These are phyloP conservation scores for Vigna radiata DNA, from an alignment of 306 rosid species.

Conservation along the genomic window DNA sequence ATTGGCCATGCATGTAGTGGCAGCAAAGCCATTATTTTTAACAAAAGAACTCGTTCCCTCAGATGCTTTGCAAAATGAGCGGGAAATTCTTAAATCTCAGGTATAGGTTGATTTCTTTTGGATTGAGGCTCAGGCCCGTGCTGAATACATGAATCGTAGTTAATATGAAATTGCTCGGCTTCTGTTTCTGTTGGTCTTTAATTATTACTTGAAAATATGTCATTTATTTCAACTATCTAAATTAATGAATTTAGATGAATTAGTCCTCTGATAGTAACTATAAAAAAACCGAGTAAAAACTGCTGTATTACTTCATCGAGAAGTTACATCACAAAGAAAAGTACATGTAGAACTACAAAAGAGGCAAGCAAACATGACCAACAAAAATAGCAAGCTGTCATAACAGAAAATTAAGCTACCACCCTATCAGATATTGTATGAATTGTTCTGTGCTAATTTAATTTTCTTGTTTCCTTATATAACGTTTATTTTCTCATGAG, in stretches of 20 bases:
- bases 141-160: constrained; percentile 3
- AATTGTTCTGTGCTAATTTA: too few species aligned
- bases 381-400: too few species aligned
- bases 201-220: constrained; percentile 9
- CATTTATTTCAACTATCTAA: neutral
- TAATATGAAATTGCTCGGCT: constrained; percentile 21
- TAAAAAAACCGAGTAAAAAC: too few species aligned
- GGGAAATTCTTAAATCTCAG: constrained; percentile 92
- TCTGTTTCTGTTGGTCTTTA: neutral
- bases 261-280: neutral
- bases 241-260: constrained; percentile 4
- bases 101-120: constrained; percentile 50
- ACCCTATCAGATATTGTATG: too few species aligned
- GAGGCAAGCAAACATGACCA: too few species aligned
- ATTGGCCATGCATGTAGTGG: constrained; percentile 95
- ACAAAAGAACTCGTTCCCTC: constrained; percentile 86
- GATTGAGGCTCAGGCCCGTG: constrained; percentile 2
- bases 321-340: too few species aligned
- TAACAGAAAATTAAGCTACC: too few species aligned
- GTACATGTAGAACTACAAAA: too few species aligned
- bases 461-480: too few species aligned
- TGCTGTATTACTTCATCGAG: too few species aligned
- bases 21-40: constrained; percentile 86
- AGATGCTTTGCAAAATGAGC: constrained; percentile 75
- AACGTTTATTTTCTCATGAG: too few species aligned